Percentiles rank a stretch among this genome's conserved stretches.
Evolutionary conservation across 2,329 filamentous ascomycete genomes (phyloP).

Genomic region (Aspergillus candidus): DNA sequence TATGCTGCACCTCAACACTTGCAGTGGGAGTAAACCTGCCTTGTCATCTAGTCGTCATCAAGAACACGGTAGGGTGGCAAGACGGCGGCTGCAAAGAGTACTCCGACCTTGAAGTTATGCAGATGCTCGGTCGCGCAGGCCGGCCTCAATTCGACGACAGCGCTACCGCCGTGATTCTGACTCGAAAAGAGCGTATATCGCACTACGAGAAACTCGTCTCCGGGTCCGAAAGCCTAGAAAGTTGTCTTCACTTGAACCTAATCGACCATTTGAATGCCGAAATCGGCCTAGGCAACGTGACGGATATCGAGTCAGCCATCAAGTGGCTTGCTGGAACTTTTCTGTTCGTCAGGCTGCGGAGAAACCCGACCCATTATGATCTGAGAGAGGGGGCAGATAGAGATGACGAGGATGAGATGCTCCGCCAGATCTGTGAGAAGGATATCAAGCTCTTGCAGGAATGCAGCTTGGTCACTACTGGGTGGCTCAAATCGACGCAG

Average conservation of each 20-base stretch:
- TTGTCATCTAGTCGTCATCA: conserved; percentile 76
- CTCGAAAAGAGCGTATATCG: conserved; percentile 55
- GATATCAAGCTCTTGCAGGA: conserved; percentile 62
- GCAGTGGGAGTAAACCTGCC: conserved; percentile 80
- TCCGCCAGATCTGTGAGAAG: conserved; percentile 65
- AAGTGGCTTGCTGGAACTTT: conserved; percentile 74
- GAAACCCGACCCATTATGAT: conserved; percentile 66
- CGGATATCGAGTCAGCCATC: conserved; percentile 58
- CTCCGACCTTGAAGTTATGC: conserved; percentile 78
- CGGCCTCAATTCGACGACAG: conserved; percentile 75
- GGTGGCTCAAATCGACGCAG: conserved; percentile 57
- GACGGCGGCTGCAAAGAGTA: conserved; percentile 61
- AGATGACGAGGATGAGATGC: conserved; percentile 53
- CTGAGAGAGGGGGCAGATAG: conserved; percentile 50
- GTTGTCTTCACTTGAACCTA: conserved; percentile 69
- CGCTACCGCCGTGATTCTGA: conserved; percentile 74
- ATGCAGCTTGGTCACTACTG: conserved; percentile 49
- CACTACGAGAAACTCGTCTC: conserved; percentile 69
- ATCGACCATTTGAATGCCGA: conserved; percentile 83
- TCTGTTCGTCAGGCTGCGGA: conserved; percentile 64
- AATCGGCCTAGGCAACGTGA: conserved; percentile 68
- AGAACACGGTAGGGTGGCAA: conserved; percentile 66
- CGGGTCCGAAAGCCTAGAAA: conserved; percentile 68
- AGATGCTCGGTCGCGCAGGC: conserved; percentile 82
- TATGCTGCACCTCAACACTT: conserved; percentile 81